phyloP scores from a whole-genome alignment of 176 grass and related monocot species.

The Poa pratensis region DNA sequence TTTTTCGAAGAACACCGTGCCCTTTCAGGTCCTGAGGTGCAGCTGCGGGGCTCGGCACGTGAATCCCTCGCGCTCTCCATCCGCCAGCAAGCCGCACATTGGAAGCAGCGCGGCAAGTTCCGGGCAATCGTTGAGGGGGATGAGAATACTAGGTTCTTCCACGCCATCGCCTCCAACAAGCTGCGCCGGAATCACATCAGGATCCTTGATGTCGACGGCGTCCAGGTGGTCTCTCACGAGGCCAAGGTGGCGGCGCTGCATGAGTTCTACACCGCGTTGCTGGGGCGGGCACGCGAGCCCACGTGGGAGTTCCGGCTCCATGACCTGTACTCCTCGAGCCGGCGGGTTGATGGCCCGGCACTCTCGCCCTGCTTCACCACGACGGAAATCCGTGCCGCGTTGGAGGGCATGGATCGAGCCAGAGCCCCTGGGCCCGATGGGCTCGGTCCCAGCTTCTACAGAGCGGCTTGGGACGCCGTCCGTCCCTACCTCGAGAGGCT shows the following conservation, averaged over 20 bases:
- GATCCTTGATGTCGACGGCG: neutral
- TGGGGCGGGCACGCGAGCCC: neutral
- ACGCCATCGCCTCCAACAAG: neutral
- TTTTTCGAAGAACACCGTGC: no score
- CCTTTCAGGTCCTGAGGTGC: no score
- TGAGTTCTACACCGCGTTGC: neutral
- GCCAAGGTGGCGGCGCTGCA: neutral
- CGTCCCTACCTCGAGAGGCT: neutral
- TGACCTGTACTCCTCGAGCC: no score
- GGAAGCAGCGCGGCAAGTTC: neutral
- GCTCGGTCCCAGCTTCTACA: no score
- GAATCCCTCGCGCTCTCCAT: neutral
- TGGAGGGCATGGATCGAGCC: no score
- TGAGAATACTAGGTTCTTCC: neutral
- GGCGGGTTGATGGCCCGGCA: no score
- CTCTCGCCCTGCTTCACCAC: no score
- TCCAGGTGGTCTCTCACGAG: no score
- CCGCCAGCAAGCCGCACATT: fast-evolving
- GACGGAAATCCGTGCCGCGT: no score
- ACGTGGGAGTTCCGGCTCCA: neutral
- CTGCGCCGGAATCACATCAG: neutral
- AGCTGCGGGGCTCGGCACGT: neutral
- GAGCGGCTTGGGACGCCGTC: no score
- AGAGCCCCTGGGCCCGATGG: no score
- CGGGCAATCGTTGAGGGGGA: neutral